Percentiles rank a stretch among this genome's conserved stretches.
Conservation (phyloP, 1,284 basidiomycete species). For the Ceratobasidium sp. region DNA sequence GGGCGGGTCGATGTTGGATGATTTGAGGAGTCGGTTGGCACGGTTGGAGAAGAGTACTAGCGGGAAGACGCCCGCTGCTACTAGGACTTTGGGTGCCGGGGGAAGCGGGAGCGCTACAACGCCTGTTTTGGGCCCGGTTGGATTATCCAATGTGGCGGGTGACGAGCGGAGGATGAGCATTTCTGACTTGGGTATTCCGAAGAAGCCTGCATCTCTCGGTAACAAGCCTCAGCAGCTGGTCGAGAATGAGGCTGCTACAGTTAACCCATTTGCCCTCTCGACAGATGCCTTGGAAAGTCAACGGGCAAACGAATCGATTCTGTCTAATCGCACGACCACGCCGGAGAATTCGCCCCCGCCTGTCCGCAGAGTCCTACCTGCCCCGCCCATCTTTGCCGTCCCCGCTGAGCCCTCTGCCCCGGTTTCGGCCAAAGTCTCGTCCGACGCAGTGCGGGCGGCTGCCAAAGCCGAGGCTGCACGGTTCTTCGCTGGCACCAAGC, state of each 20-base stretch:
- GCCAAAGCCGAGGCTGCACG: slow-evolving; percentile 39
- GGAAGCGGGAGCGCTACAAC: neutral
- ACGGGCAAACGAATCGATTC: slow-evolving; percentile 25
- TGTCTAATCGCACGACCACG: slow-evolving; percentile 35
- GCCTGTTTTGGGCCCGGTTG: slow-evolving; percentile 2
- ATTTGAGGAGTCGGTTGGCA: slow-evolving; percentile 34
- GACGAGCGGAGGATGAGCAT: slow-evolving; percentile 37
- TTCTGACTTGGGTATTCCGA: slow-evolving; percentile 22
- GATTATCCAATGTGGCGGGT: neutral
- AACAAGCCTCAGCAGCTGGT: slow-evolving; percentile 4
- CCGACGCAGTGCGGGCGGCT: slow-evolving; percentile 29
- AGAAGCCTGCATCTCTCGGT: slow-evolving; percentile 1
- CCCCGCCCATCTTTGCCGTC: slow-evolving; percentile 24
- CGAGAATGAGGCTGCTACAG: neutral
- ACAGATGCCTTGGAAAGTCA: slow-evolving; percentile 18
- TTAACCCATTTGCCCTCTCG: slow-evolving; percentile 25
- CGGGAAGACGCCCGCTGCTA: slow-evolving; percentile 41
- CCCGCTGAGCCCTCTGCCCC: neutral
- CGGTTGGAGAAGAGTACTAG: slow-evolving; percentile 40
- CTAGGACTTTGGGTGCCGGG: slow-evolving; percentile 10
- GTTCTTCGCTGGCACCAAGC: slow-evolving; percentile 41
- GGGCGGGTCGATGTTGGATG: slow-evolving; percentile 29
- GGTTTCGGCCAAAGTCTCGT: neutral
- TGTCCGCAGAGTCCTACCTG: slow-evolving; percentile 17
- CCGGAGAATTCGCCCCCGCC: slow-evolving; percentile 39